Evolutionary conservation across 164 flowering plant genomes (phyloP), one percentile per base, ranked within the genome.

Genomic region (Stephania japonica): DNA sequence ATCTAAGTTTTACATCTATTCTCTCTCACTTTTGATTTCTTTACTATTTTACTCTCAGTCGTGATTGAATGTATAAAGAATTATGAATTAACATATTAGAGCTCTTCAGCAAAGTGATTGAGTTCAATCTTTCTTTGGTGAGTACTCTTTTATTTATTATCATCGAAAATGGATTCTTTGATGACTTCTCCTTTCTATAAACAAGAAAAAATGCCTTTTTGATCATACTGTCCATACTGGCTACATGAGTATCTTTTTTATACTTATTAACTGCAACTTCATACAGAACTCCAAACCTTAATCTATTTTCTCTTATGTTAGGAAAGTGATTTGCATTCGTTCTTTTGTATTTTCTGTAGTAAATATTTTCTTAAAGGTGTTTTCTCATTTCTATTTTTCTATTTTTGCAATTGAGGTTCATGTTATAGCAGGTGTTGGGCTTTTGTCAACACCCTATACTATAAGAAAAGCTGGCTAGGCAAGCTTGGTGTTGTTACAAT

Each of bases 391-490:
- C 6, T 26, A 24, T 26, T 56, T 27, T 56, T 1, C 68, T 44
- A n/a, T 65, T 21, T 9, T 72, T 56, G 69, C 71, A 25, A 42
- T 84, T 91, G 97, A 87, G 44, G 69, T 90, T 23, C 91, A 94
- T 85, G 91, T 89, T 18, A 70, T 92, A 87, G 93, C 89, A 80
- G 97, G 98, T 73, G 87, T 94, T 74, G 97, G 97, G 70, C 83
- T 94, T 75, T 88, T 94, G 3, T 94, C 97, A 65, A 92, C 97
- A 0, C 97, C 97, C 42, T 89, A 65, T 64, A 86, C 99, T 0
- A 77, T 94, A 19, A 86, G 83, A 85, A 88, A 89, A 83, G 95
- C 85, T 50, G 99, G 99, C 5, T 94, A 97, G 99, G 82, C 81
- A 16, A 84, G 91, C 75, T 68, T 92, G 81, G 77, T 72, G 7